Evolutionary conservation across 2,329 filamentous ascomycete genomes (phyloP).

Genomic region (Epichloe elymi): DNA sequence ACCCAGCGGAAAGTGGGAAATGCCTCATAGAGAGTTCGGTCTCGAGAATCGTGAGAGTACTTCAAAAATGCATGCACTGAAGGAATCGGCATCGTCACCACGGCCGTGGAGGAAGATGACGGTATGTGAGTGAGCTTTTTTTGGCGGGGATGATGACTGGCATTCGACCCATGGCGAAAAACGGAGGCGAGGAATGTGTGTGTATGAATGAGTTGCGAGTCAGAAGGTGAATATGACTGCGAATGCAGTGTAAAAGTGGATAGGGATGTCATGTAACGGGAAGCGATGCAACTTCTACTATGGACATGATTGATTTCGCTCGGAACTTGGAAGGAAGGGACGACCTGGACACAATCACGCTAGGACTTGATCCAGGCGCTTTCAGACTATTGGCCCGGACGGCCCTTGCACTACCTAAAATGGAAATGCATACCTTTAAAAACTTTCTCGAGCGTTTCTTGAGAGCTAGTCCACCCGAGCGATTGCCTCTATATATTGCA

Average conservation of each 20-base stretch:
- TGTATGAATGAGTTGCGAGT: not conserved
- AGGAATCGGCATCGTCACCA: conserved; percentile 24
- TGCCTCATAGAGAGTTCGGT: conserved; percentile 21
- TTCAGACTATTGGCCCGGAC: no score
- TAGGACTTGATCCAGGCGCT: no score
- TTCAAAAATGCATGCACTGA: conserved; percentile 19
- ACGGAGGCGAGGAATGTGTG: not conserved
- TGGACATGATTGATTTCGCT: no score
- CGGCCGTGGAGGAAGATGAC: conserved; percentile 33
- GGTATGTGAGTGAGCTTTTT: conserved; percentile 24
- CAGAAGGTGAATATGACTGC: not conserved
- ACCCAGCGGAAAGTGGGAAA: conserved; percentile 36
- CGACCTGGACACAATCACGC: not conserved
- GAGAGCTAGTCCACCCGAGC: no score
- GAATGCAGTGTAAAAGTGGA: not conserved
- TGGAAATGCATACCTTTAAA: no score
- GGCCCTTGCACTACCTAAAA: no score
- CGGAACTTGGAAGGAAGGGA: not conserved
- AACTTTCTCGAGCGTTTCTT: no score
- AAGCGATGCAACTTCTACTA: no score
- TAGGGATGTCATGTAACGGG: not conserved
- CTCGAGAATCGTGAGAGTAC: conserved; percentile 17
- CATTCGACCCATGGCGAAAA: not conserved
- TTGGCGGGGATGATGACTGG: not conserved
- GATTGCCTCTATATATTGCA: no score